Evolutionary conservation across 805 yeast genomes (phyloP), one percentile per base, ranked within the genome.

Genomic region (Ogataea kodamae): DNA sequence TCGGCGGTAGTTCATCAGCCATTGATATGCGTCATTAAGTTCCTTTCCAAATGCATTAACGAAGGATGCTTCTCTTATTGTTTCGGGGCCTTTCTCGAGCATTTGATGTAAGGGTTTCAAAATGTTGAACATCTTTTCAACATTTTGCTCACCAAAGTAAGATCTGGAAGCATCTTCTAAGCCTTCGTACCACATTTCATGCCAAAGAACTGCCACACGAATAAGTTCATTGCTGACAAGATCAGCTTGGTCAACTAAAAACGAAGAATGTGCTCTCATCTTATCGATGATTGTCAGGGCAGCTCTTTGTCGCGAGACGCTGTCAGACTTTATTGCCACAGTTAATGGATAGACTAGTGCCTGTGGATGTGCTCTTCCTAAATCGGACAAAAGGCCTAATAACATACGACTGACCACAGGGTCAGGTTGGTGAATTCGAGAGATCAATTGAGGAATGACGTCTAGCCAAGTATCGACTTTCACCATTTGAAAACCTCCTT

Each of bases 141-240:
- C 83, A 52, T 92, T 88, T 49, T 87, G 92, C 43, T 92, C 98
- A 21, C 94, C 96, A 59, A 88, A 90, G 64, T 81, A 92, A 33
- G 84, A 72, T 39, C 96, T 70, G 3, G 96, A 88, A 0, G 98
- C 98, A 64, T 92, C 96, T 55, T 92, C 99, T 19, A 92, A 67
- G 3, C 95, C 97, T 61, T 90, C 97, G 49, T 88, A 89, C 98
- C 99, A 92, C 55, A 83, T 81, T 52, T 92, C 99, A 52, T 88
- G 95, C 97, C 98, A 89, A 40, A 92, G 62, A 3, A 90, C 96
- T 1, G 97, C 96, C 11, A 88, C 96, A 46, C 97, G 69, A 43
- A 92, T 89, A 37, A 92, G 72, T 53, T 92, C 98, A 46, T 79
- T 80, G 62, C 95, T 84, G n/a, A 92, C 97, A 35, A 89, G 59